These are phyloP conservation scores for Candida railenensis DNA, from an alignment of 805 yeast genomes.

Conservation along the genomic window DNA sequence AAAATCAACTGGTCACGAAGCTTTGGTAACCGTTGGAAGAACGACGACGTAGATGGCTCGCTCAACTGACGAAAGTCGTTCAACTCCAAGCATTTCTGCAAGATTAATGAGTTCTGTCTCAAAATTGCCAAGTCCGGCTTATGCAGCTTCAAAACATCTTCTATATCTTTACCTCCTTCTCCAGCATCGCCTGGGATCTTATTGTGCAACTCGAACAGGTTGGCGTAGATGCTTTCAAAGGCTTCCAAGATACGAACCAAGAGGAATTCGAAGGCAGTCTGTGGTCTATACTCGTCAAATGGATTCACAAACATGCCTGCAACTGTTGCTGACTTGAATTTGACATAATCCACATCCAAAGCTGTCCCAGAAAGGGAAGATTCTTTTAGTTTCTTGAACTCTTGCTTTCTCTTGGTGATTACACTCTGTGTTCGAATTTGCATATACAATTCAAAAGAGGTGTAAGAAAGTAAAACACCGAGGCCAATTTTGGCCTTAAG, in stretches of 20 bases:
- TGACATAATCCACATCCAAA: constrained; percentile 14
- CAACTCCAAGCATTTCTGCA: constrained; percentile 23
- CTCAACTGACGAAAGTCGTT: constrained; percentile 18
- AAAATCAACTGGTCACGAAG: constrained; percentile 52
- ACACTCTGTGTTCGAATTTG: constrained; percentile 54
- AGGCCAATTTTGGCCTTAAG: constrained; percentile 38
- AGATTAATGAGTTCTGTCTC: constrained; percentile 29
- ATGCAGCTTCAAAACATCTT: constrained; percentile 56
- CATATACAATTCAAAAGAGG: constrained; percentile 64
- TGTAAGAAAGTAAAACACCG: constrained; percentile 52
- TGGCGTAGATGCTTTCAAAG: constrained; percentile 52
- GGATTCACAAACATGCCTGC: constrained; percentile 89
- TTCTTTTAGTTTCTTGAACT: constrained; percentile 17
- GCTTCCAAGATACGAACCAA: constrained; percentile 70
- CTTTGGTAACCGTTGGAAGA: constrained; percentile 22
- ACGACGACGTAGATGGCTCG: constrained; percentile 3
- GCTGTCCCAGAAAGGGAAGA: constrained; percentile 15
- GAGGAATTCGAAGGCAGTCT: constrained; percentile 83
- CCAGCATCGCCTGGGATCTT: constrained; percentile 46
- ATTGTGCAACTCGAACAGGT: constrained; percentile 33
- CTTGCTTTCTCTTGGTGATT: constrained; percentile 44
- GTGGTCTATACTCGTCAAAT: constrained; percentile 84
- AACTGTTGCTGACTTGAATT: constrained; percentile 41
- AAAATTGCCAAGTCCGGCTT: constrained; percentile 55
- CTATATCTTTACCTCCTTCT: constrained; percentile 57